Evolutionary conservation across 1,284 basidiomycete species (phyloP).

Genomic region (Moesziomyces sp.): DNA sequence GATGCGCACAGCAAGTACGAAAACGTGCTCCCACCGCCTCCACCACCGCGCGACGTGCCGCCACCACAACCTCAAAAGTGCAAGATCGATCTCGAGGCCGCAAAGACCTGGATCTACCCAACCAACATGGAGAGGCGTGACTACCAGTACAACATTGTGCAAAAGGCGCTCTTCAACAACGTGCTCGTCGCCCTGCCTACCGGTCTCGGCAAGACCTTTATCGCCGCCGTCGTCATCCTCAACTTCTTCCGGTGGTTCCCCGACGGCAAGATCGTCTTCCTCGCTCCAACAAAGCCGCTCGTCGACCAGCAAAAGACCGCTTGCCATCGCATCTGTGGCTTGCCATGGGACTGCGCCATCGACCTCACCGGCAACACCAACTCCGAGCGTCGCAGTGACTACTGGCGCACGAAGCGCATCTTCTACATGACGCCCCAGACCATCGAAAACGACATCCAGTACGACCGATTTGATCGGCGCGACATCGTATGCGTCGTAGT

Average conservation of each 20-base stretch:
- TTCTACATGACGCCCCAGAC: conserved; percentile 99
- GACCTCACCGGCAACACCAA: conserved; percentile 80
- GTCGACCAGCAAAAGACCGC: conserved; percentile 89
- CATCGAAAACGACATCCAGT: conserved; percentile 84
- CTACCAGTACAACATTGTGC: conserved; percentile 95
- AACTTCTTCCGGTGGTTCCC: conserved; percentile 67
- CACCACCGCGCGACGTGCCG: conserved; percentile 14
- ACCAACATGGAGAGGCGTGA: conserved; percentile 86
- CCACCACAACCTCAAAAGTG: conserved; percentile 47
- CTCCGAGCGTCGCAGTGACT: conserved; percentile 45
- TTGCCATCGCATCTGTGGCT: conserved; percentile 92
- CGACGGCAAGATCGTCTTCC: conserved; percentile 77
- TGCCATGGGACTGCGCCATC: conserved; percentile 84
- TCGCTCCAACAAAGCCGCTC: conserved; percentile 94
- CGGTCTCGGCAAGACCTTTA: conserved; percentile 97
- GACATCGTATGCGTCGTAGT: conserved; percentile 86
- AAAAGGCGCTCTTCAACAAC: conserved; percentile 87
- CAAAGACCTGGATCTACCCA: conserved; percentile 90
- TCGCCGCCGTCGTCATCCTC: conserved; percentile 92
- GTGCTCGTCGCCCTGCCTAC: conserved; percentile 94
- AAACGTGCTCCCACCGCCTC: conserved; percentile 12
- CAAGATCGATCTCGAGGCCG: conserved; percentile 78
- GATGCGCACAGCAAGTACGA: conserved; percentile 24
- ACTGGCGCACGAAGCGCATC: conserved; percentile 85
- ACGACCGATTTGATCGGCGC: conserved; percentile 78